Base-by-base conservation (phyloP, 768 basidiomycete species). In the Russula olivacea region DNA sequence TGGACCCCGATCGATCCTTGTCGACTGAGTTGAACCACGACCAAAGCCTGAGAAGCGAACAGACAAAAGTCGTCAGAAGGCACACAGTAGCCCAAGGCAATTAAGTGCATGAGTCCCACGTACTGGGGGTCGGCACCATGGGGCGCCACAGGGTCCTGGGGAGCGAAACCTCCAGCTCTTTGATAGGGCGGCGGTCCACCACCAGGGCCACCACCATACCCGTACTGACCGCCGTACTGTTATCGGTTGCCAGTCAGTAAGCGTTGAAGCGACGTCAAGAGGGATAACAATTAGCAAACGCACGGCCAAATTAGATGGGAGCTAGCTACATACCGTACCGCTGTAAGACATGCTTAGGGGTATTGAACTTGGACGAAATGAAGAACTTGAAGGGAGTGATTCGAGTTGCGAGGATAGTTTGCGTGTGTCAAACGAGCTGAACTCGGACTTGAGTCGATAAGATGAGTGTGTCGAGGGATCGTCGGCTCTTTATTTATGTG, bases 41-140 rank as follows among this genome's bases (percentile, higher is more conserved):
- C 88, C 88, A 91, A 8, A 91, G 70, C 69, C 89, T 91, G 49
- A 11, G 58, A 62, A 41, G 17, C 19, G 23, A 19, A 32, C 21
- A 11, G 17, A 25, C 0, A 21, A 28, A 17, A 25, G 32, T 19
- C 2, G 45, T 63, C 21, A 28, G 49, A 36, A 34, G 4, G 54
- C 10, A 14, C n/a, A 12, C 12, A 6, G n/a, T 40, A 11, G 9
- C 12, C 38, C 38, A 7, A 15, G 9, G 15, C n/a, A n/a, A n/a
- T n/a, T n/a, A n/a, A n/a, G n/a, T n/a, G n/a, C n/a, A n/a, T n/a
- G 12, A 25, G 25, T 48, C 32, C 40, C 10, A 76, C 87, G 72
- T 68, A 92, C 90, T 87, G 83, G 28, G 88, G 88, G 59, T 92
- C 90, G 15, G 85, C 85, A 34, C 86, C 88, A 12, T 83, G 80